A percentile compares a stretch with the other conserved stretches of the same genome.
These are phyloP conservation scores for Paracorniculantispora psalliotae DNA, from an alignment of 2,329 filamentous ascomycete species.

Conservation along the genomic window DNA sequence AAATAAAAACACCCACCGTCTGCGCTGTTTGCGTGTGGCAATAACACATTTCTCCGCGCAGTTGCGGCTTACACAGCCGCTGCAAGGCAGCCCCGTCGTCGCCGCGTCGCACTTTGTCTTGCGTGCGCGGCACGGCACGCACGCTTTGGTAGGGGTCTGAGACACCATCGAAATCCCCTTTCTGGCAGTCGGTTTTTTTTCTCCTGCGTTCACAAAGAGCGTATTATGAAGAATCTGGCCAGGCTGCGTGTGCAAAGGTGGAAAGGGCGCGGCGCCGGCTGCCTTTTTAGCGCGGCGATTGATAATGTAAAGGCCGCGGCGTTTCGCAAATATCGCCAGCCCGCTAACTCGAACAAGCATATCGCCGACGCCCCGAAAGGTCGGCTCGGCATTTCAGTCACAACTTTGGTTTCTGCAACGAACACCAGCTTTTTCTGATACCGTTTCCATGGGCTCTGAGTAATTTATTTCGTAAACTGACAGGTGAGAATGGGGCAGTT, in stretches of 20 bases:
- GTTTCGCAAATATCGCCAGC: background rate
- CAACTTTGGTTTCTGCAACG: too few relatives aligned
- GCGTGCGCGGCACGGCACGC: constrained; percentile 3
- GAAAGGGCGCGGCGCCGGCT: background rate
- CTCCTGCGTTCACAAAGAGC: too few relatives aligned
- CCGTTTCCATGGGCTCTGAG: too few relatives aligned
- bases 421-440: too few relatives aligned
- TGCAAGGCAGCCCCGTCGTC: constrained; percentile 1
- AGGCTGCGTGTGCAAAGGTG: background rate
- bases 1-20: background rate
- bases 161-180: background rate
- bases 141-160: background rate
- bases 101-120: constrained; percentile 10
- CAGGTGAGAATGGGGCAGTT: too few relatives aligned
- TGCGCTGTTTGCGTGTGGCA: background rate
- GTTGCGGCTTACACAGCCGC: constrained; percentile 7
- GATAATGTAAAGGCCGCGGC: background rate
- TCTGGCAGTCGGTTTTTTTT: too few relatives aligned
- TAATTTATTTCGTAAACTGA: too few relatives aligned
- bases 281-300: background rate
- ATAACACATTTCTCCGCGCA: background rate
- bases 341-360: background rate
- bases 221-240: too few relatives aligned
- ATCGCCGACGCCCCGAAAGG: background rate
- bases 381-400: too few relatives aligned